phyloP scores from a whole-genome alignment of 441 rosid species.

The Capsella rubella region DNA sequence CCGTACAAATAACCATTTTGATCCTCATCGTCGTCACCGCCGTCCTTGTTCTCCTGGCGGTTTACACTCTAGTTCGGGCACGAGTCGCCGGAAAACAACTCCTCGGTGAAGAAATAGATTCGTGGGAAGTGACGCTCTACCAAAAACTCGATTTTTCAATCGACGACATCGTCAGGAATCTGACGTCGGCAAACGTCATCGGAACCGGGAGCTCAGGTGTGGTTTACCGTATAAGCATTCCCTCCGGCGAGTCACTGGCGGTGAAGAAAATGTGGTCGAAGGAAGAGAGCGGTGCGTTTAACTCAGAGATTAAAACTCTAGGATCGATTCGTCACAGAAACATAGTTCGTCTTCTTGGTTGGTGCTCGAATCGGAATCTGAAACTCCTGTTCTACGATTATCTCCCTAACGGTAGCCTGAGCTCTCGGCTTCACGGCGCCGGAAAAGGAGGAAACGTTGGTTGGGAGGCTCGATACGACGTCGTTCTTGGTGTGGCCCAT shows the following conservation, averaged over 20 bases:
- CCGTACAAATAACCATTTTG: conserved; percentile 66
- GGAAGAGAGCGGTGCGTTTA: conserved; percentile 66
- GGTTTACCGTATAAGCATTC: conserved; percentile 65
- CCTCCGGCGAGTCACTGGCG: conserved; percentile 62
- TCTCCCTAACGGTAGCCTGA: conserved; percentile 71
- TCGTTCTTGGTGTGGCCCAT: conserved; percentile 80
- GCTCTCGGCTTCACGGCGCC: conserved; percentile 57
- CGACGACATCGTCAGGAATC: conserved; percentile 57
- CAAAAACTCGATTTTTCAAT: conserved; percentile 86
- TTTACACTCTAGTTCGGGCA: conserved; percentile 65
- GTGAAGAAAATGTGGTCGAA: conserved; percentile 72
- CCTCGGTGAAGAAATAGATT: conserved; percentile 52
- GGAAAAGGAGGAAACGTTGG: conserved; percentile 46
- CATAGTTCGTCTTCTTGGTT: conserved; percentile 80
- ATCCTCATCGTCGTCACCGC: conserved; percentile 74
- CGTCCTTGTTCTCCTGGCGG: conserved; percentile 73
- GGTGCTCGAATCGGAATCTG: conserved; percentile 76
- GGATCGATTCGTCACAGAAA: conserved; percentile 87
- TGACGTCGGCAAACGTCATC: conserved; percentile 65
- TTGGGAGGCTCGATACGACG: conserved; percentile 79
- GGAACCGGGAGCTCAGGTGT: conserved; percentile 87
- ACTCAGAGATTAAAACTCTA: conserved; percentile 78
- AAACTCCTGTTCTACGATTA: conserved; percentile 78
- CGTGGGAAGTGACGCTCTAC: conserved; percentile 86
- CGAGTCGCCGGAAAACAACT: conserved; percentile 48